phyloP scores from a whole-genome alignment of 257 asterid species.

The Capsicum pubescens region DNA sequence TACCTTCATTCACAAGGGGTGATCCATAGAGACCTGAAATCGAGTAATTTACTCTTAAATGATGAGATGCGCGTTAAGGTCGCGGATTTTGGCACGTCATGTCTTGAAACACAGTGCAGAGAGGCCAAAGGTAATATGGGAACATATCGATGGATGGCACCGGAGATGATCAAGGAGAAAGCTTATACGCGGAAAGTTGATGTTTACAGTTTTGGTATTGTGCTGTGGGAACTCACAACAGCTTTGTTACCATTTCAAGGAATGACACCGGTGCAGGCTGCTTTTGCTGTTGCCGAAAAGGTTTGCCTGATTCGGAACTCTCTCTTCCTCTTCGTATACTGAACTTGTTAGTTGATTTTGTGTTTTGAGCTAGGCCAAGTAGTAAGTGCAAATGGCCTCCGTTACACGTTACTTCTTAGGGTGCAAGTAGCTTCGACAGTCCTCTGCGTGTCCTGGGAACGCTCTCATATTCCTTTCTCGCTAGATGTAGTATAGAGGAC shows the following conservation, averaged over 20 bases:
- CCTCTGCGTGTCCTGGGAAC: too few relatives aligned
- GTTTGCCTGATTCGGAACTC: slow-evolving; percentile 27
- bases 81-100: slow-evolving; percentile 47
- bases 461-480: too few relatives aligned
- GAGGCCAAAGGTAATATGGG: slow-evolving; percentile 50
- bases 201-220: slow-evolving; percentile 73
- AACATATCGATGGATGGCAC: slow-evolving; percentile 58
- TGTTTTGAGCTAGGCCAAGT: neutral
- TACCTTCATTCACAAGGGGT: slow-evolving; percentile 53
- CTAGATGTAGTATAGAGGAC: too few relatives aligned
- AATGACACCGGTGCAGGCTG: slow-evolving; percentile 73
- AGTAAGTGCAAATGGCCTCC: too few relatives aligned
- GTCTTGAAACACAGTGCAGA: slow-evolving; percentile 45
- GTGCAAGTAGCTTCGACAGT: neutral
- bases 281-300: slow-evolving; percentile 65
- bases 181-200: slow-evolving; percentile 65
- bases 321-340: neutral
- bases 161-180: slow-evolving; percentile 65
- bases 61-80: slow-evolving; percentile 48
- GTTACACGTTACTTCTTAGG: neutral
- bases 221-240: slow-evolving; percentile 66
- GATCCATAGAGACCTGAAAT: slow-evolving; percentile 49
- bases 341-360: neutral
- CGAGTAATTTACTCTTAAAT: slow-evolving; percentile 40
- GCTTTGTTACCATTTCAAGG: slow-evolving; percentile 70